Percentiles rank a stretch among this genome's conserved stretches.
Evolutionary conservation across 2,329 filamentous ascomycete genomes (phyloP).

Genomic region (Alternaria infectoria): DNA sequence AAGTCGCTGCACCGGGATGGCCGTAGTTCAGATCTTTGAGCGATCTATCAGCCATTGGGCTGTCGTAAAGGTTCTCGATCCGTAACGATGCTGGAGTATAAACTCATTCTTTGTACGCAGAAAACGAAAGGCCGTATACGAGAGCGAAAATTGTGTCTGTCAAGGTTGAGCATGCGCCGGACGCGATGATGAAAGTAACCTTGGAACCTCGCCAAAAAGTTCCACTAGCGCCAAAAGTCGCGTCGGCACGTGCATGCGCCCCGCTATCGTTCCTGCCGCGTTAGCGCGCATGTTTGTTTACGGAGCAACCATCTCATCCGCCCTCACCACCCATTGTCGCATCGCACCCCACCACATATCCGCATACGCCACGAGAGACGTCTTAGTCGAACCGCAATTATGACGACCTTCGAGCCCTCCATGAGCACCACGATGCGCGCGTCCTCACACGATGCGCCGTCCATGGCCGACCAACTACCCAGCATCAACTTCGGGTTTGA

Average conservation of each 20-base stretch:
- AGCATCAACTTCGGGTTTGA: conserved; percentile 96
- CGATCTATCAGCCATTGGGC: conserved; percentile 64
- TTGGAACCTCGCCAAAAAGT: conserved; percentile 16
- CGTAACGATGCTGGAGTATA: conserved; percentile 4
- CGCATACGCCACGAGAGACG: background rate
- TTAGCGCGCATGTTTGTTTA: conserved; percentile 36
- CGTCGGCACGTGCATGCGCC: conserved; percentile 36
- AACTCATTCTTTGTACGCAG: conserved; percentile 33
- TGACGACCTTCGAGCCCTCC: conserved; percentile 71
- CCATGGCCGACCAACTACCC: conserved; percentile 79
- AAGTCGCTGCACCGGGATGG: conserved; percentile 59
- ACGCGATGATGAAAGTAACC: conserved; percentile 13
- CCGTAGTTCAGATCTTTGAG: conserved; percentile 59
- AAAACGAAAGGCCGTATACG: background rate
- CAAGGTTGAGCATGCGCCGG: background rate
- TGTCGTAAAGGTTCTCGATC: conserved; percentile 36
- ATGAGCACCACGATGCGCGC: conserved; percentile 70
- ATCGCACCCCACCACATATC: conserved; percentile 26
- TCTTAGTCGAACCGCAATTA: conserved; percentile 47
- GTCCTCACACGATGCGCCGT: conserved; percentile 64
- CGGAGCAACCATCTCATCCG: conserved; percentile 34
- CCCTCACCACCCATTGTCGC: background rate
- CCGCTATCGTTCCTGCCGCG: conserved; percentile 8
- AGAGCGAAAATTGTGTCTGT: background rate
- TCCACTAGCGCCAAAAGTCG: conserved; percentile 31